These are phyloP conservation scores for Blastobotrys proliferans DNA, from an alignment of 1,139 yeast species.

Conservation along the genomic window DNA sequence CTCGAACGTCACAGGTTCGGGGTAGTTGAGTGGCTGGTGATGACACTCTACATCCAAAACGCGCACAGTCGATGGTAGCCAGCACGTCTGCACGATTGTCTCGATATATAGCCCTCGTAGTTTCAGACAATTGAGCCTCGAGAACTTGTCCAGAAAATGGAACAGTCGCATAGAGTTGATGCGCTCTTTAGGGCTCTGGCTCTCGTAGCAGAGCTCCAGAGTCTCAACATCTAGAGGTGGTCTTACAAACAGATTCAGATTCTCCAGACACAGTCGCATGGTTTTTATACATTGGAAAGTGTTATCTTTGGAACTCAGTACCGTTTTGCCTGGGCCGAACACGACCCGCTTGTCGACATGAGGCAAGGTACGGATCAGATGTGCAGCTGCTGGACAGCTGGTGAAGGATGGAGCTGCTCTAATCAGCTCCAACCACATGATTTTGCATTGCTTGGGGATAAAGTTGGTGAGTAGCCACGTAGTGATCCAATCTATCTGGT, in stretches of 20 bases:
- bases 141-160: conserved; percentile 1
- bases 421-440: background rate
- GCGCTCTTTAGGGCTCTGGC: background rate
- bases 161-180: background rate
- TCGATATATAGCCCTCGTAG: conserved; percentile 3
- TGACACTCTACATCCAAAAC: conserved; percentile 3
- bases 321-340: too few species aligned
- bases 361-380: background rate
- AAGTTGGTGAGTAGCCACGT: background rate
- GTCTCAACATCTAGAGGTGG: background rate
- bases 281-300: background rate
- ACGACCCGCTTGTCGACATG: background rate
- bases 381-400: conserved; percentile 1
- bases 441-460: background rate
- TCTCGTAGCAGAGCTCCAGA: background rate
- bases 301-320: too few species aligned
- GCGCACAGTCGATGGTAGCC: background rate
- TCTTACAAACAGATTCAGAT: background rate
- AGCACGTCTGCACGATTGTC: background rate
- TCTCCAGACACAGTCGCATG: background rate
- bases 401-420: background rate
- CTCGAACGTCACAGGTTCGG: background rate
- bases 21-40: background rate
- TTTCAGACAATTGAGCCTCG: background rate
- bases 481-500: conserved; percentile 1